Percentiles rank a stretch among this genome's conserved stretches.
Evolutionary conservation across 108 stramenopile species (phyloP).

Genomic region (Parietichytrium sp.): DNA sequence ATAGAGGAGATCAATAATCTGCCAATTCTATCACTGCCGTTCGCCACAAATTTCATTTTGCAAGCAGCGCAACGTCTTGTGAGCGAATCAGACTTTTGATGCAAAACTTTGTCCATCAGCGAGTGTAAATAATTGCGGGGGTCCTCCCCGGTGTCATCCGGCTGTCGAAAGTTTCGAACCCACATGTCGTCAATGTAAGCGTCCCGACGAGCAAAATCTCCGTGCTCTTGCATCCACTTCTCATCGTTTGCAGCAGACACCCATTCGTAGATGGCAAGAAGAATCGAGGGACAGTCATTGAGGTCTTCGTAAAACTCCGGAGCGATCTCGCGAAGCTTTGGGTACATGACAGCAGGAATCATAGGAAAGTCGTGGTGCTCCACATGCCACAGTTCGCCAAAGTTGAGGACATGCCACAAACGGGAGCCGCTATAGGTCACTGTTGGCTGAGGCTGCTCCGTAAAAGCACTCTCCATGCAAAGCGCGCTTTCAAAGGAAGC

Average conservation of each 20-base stretch:
- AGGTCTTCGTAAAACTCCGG: constrained; percentile 83
- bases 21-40: too few species aligned
- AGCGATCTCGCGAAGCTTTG: constrained; percentile 72
- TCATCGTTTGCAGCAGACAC: constrained; percentile 1
- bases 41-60: too few species aligned
- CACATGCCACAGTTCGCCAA: constrained; percentile 31
- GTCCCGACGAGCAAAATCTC: constrained; percentile 27
- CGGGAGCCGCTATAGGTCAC: background rate
- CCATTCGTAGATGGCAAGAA: background rate
- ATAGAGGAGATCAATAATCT: too few species aligned
- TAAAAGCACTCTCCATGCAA: background rate
- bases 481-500: background rate
- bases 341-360: constrained; percentile 74
- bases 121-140: too few species aligned
- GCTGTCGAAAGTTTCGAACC: background rate
- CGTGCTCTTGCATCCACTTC: constrained; percentile 34
- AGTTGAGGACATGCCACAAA: background rate
- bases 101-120: too few species aligned
- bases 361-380: constrained; percentile 94
- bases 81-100: too few species aligned
- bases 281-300: background rate
- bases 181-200: constrained; percentile 19
- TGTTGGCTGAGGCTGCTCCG: background rate
- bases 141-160: background rate
- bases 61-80: too few species aligned